phyloP scores from a whole-genome alignment of 306 rosid genomes.

The Sindora glabra region DNA sequence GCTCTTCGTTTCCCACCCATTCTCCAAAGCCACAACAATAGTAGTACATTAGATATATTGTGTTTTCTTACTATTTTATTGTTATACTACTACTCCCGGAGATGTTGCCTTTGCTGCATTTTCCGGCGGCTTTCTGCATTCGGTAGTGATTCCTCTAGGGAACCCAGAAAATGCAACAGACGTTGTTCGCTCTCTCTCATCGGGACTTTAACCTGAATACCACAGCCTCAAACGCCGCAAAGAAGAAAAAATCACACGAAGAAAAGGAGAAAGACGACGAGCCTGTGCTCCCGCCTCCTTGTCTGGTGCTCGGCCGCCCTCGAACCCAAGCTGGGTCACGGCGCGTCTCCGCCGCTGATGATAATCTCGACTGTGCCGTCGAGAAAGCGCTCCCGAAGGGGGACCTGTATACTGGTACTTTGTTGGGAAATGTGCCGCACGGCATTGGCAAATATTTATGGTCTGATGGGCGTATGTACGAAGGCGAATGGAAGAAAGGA shows the following conservation, averaged over 20 bases:
- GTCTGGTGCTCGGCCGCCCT: slow-evolving; percentile 10
- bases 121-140: background rate
- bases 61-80: too few species aligned
- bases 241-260: slow-evolving; percentile 14
- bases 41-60: too few species aligned
- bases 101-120: slow-evolving; percentile 15
- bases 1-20: background rate
- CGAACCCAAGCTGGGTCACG: slow-evolving; percentile 19
- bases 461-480: slow-evolving; percentile 47
- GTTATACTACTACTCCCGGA: too few species aligned
- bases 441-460: slow-evolving; percentile 38
- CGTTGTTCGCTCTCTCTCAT: slow-evolving; percentile 26
- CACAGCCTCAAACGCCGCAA: background rate
- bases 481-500: slow-evolving; percentile 39
- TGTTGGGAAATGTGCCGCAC: slow-evolving; percentile 26
- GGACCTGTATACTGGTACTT: slow-evolving; percentile 34
- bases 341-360: slow-evolving; percentile 22
- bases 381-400: slow-evolving; percentile 29
- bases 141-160: background rate
- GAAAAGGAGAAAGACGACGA: slow-evolving; percentile 8
- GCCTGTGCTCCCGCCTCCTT: slow-evolving; percentile 13
- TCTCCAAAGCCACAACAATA: slow-evolving; percentile 13
- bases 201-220: background rate
- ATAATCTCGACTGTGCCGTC: background rate
- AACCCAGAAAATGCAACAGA: slow-evolving; percentile 30